Base-by-base conservation (phyloP, 2,329 filamentous ascomycete species). In the Diaporthe sp. region DNA sequence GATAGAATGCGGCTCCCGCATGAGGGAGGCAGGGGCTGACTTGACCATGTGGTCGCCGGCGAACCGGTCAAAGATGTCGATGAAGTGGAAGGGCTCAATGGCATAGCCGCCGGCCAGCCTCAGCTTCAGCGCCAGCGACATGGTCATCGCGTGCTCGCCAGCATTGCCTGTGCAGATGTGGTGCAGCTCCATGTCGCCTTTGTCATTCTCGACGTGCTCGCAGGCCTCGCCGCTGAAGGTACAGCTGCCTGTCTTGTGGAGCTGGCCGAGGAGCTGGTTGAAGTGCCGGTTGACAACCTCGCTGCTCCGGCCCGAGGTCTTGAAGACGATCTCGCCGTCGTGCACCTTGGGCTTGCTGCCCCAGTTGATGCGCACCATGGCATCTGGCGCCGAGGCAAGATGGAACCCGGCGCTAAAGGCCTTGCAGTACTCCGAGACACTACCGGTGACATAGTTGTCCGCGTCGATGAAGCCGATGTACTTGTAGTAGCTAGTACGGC, bases 381-480 rank as follows among this genome's bases (percentile, higher is more conserved):
- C 76, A 30, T 69, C 50, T 39, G 76, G 77, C 17, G 75, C 73
- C 13, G 25, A 73, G 15, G 78, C 77, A 47, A 80, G 77, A 71
- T 80, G 77, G 10, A 83, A 79, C 9, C 80, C 81, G 27, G 80
- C 78, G 13, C 81, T 81, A 72, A 79, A 83, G 44, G 77, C 79
- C 51, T 77, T 76, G 76, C 80, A 82, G 77, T 83, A 83, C 72
- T 83, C 81, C 55, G 77, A 73, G 27, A 82, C 79, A 8, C 81
- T 79, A 2, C 78, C 78, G 1, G 80, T 77, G 27, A 81, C 73
- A 47, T 78, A 77, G 76, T 81, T 82, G 77, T 83, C 81, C 17
- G 81, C 81, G 72, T 83, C 81, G 55, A 83, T 76, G 71, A 81
- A 83, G 39, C 81, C 81, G 58, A 83, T 77, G 66, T 82, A 83